Evolutionary conservation across 73 alveolate species (phyloP).

Genomic region (Paramecium sexaurelia): DNA sequence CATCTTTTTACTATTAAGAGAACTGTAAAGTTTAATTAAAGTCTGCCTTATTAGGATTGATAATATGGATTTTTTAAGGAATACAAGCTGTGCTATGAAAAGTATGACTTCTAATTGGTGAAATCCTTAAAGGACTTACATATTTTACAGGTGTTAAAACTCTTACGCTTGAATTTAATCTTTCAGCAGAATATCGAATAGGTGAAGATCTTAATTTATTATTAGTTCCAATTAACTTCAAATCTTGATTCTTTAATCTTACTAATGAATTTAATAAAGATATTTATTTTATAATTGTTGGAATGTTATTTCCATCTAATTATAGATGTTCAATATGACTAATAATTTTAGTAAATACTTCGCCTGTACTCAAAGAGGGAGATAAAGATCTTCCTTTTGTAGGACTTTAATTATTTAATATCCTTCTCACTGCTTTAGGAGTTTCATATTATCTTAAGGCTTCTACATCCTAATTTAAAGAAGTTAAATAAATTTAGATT

Average conservation of each 20-base stretch:
- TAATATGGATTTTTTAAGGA: background rate
- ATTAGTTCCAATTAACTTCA: background rate
- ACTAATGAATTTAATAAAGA: background rate
- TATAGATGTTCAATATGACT: conserved; percentile 16
- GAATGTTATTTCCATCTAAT: background rate
- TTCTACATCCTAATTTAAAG: conserved; percentile 29
- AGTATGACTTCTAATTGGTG: background rate
- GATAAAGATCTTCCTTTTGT: background rate
- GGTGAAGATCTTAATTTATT: conserved; percentile 10
- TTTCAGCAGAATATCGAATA: background rate
- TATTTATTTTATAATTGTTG: conserved; percentile 42
- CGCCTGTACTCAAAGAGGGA: conserved; percentile 16
- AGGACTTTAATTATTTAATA: conserved; percentile 22
- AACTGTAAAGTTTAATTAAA: background rate
- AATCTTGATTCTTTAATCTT: conserved; percentile 49
- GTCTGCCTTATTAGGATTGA: background rate
- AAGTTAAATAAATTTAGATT: conserved; percentile 11
- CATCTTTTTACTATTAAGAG: background rate
- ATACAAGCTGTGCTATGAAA: background rate
- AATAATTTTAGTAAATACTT: background rate
- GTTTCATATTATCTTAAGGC: conserved; percentile 33
- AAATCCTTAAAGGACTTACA: conserved; percentile 45
- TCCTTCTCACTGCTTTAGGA: conserved; percentile 34
- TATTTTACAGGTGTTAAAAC: background rate
- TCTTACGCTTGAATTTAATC: background rate